These are phyloP conservation scores for Fragaria iinumae DNA, from an alignment of 306 rosid species.

Conservation along the genomic window DNA sequence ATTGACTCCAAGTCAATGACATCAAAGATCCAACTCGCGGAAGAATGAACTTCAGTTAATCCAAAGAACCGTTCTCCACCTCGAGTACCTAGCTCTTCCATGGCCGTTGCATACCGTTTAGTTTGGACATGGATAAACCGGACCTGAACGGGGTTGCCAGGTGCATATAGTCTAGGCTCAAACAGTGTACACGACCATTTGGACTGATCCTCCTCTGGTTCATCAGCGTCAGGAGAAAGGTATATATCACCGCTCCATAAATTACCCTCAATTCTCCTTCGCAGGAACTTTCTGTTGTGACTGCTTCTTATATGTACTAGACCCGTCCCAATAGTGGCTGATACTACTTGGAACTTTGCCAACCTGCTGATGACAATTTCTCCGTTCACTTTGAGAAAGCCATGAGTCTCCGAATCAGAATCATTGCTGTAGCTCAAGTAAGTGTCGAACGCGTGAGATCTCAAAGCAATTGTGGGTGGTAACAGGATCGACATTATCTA, in stretches of 20 bases:
- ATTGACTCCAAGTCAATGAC: background rate
- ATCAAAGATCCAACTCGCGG: background rate
- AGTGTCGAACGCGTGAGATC: background rate
- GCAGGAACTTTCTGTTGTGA: background rate
- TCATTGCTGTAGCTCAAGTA: background rate
- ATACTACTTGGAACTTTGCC: background rate
- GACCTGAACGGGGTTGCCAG: background rate
- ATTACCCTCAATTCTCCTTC: too few relatives aligned
- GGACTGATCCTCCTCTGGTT: background rate
- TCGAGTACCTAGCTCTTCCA: too few relatives aligned
- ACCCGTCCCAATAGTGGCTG: background rate
- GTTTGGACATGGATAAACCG: background rate
- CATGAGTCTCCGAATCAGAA: background rate
- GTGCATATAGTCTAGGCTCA: background rate
- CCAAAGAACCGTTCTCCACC: too few relatives aligned
- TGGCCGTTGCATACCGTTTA: too few relatives aligned
- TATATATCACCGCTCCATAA: background rate
- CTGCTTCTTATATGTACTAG: background rate
- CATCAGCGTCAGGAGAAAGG: background rate
- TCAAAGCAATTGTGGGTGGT: background rate
- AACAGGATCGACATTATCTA: background rate
- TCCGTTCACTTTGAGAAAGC: background rate
- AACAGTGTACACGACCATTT: slow-evolving; percentile 8
- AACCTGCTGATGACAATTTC: background rate
- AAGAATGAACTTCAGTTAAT: too few relatives aligned